Conservation (phyloP, 2,329 filamentous ascomycete species). For the Verticillium longisporum region DNA sequence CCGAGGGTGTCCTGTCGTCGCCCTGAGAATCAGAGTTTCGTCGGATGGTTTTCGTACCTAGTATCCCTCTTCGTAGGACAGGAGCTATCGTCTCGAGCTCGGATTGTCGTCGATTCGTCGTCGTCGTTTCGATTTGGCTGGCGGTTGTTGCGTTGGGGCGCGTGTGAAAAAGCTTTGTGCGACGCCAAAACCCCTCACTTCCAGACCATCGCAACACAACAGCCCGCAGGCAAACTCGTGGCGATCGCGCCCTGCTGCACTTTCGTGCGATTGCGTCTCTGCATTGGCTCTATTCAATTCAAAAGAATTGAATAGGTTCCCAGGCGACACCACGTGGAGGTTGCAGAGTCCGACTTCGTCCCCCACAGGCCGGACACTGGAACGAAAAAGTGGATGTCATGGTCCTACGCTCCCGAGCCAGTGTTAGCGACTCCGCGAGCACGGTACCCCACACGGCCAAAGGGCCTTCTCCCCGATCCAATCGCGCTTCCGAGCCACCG, state of each 20-base stretch:
- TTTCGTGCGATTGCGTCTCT: constrained; percentile 2
- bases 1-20: no score
- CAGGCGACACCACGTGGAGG: constrained; percentile 9
- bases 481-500: no score
- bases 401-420: no score
- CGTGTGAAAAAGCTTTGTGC: not conserved
- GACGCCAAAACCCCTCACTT: not conserved
- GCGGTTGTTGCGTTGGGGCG: not conserved
- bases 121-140: not conserved
- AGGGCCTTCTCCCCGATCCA: no score
- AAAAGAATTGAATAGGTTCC: constrained; percentile 1
- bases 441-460: no score
- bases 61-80: not conserved
- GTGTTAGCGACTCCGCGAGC: no score
- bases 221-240: not conserved
- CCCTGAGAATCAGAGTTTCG: not conserved
- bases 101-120: not conserved
- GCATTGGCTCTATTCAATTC: constrained; percentile 1
- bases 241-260: not conserved
- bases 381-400: no score
- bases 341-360: constrained; percentile 9
- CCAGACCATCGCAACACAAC: not conserved
- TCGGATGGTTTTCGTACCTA: not conserved
- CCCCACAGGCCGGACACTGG: not conserved
- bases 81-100: not conserved